Base-by-base conservation (phyloP, 495 filamentous ascomycete genomes). In the Penicillium odoratum region DNA sequence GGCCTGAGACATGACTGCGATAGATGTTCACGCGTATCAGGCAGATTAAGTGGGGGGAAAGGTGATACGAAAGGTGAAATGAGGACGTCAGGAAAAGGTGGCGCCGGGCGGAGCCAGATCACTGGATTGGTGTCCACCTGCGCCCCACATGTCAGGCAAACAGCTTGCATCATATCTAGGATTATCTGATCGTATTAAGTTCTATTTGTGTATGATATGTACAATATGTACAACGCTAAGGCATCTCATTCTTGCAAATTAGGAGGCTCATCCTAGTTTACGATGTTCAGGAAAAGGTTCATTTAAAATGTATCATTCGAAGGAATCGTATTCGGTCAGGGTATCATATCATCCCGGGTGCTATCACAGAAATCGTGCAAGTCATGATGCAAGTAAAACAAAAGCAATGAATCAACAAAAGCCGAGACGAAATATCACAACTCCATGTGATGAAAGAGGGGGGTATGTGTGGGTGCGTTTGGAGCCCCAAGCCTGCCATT, bases 1-100 rank as follows among this genome's bases (percentile, higher is more conserved):
- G 31, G 69, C 71, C 63, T 76, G 72, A 47, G 81, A 80, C 81
- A 84, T 84, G 42, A 44, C 55, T 61, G 44, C 56, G 46, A 47
- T 51, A 44, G 43, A 42, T 40, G 15, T 60, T 40, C 30, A 42
- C 57, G 51, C 69, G 48, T 43, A 34, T 44, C 33, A 36, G 53
- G 34, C 38, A 30, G 36, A 44, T 30, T 28, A 45, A 42, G 34
- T 38, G 40, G 51, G 33, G 16, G 38, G 49, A 45, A 18, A 55
- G 47, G 44, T 31, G 51, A 53, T 48, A 56, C 18, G 43, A 33
- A 51, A 52, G 45, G 16, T 30, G 29, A 29, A 48, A 57, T 45
- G 57, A 59, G 51, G 61, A 66, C 60, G 66, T 69, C 61, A 67
- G 62, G 56, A 64, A 69, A 69, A 69, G 64, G 67, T 67, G 67